Evolutionary conservation across 2,329 filamentous ascomycete genomes (phyloP).

Genomic region (Hypomyces perniciosus): DNA sequence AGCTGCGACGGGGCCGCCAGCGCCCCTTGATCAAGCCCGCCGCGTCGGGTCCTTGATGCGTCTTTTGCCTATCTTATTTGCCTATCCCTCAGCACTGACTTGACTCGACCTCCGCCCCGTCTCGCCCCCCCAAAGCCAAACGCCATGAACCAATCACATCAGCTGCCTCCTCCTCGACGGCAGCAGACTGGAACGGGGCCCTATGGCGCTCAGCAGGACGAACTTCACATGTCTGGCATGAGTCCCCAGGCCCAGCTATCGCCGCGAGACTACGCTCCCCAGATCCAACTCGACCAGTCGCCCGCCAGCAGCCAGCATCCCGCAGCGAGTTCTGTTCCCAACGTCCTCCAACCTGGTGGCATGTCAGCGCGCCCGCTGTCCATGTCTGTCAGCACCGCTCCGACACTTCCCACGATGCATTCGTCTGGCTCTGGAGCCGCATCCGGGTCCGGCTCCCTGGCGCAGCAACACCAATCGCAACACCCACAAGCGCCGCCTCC

Average conservation of each 20-base stretch:
- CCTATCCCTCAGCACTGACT: slow-evolving; percentile 4
- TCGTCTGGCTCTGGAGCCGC: slow-evolving; percentile 19
- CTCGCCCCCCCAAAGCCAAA: slow-evolving; percentile 7
- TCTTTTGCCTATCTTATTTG: slow-evolving; percentile 5
- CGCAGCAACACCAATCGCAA: slow-evolving; percentile 27
- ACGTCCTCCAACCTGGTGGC: slow-evolving; percentile 53
- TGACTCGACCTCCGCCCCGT: slow-evolving; percentile 2
- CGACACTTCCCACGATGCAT: slow-evolving; percentile 43
- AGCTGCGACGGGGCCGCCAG: slow-evolving; percentile 10
- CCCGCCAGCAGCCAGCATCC: slow-evolving; percentile 30
- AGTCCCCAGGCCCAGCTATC: slow-evolving; percentile 39
- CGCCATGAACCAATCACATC: slow-evolving; percentile 38
- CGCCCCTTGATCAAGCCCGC: slow-evolving; percentile 13
- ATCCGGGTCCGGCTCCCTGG: slow-evolving; percentile 28
- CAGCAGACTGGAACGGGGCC: slow-evolving; percentile 20
- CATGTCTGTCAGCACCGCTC: slow-evolving; percentile 39
- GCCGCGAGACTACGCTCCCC: slow-evolving; percentile 44
- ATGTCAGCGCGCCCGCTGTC: slow-evolving; percentile 28
- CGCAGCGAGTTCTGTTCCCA: slow-evolving; percentile 43
- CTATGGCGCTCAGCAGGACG: slow-evolving; percentile 37
- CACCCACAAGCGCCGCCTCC: slow-evolving; percentile 35
- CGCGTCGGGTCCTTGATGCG: slow-evolving; percentile 7
- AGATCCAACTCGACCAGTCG: slow-evolving; percentile 46
- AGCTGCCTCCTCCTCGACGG: slow-evolving; percentile 26
- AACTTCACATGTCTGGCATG: slow-evolving; percentile 49